These are phyloP conservation scores for Pseudozyma sp. DNA, from an alignment of 1,284 basidiomycete genomes.

Conservation along the genomic window DNA sequence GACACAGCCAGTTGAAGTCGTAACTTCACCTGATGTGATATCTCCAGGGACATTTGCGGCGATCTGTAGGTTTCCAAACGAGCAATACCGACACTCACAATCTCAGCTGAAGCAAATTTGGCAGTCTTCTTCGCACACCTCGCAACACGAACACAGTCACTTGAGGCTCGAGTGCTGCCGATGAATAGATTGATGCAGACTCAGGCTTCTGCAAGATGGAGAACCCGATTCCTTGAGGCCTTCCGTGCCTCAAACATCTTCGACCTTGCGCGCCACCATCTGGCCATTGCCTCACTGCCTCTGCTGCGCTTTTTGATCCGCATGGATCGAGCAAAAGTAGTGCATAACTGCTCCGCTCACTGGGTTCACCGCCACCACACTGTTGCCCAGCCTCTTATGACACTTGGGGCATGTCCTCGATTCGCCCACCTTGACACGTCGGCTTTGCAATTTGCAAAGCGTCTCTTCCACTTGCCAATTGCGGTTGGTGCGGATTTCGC, in stretches of 20 bases:
- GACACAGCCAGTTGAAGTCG: neutral
- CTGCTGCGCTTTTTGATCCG: constrained; percentile 27
- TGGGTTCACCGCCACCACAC: constrained; percentile 86
- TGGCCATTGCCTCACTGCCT: neutral
- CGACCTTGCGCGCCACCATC: neutral
- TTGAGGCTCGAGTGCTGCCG: no score
- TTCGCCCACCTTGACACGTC: constrained; percentile 89
- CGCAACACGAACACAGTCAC: no score
- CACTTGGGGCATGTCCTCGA: constrained; percentile 90
- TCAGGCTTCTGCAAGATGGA: no score
- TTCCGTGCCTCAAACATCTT: neutral
- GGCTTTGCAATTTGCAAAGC: constrained; percentile 80
- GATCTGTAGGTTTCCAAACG: no score
- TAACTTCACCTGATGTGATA: neutral
- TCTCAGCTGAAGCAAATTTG: no score
- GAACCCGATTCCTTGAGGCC: no score
- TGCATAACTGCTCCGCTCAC: constrained; percentile 60
- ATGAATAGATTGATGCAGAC: no score
- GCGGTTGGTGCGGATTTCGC: constrained; percentile 77
- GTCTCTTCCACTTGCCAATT: constrained; percentile 79
- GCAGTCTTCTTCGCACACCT: no score
- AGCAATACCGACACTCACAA: no score
- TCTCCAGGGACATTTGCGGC: neutral
- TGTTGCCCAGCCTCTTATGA: constrained; percentile 91
- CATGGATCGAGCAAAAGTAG: constrained; percentile 62